phyloP scores from a whole-genome alignment of 371 early-diverging fungal genomes.

The Mortierella sp. region DNA sequence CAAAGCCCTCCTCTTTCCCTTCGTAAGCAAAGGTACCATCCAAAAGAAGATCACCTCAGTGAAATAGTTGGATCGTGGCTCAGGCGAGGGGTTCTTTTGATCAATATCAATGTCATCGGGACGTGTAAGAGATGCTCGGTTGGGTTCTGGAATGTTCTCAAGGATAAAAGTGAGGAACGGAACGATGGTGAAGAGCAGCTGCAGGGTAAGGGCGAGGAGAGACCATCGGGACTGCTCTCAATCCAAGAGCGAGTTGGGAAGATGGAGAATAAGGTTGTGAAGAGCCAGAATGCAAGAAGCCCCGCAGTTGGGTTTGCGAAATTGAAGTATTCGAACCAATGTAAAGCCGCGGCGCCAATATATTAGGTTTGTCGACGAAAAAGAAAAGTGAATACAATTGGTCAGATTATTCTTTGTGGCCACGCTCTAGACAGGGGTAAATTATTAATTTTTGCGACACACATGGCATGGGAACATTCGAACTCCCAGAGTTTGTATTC shows the following conservation, averaged over 20 bases:
- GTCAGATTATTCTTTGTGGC: no score
- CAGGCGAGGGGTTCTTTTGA: slow-evolving; percentile 63
- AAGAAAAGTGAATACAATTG: no score
- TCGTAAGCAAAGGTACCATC: slow-evolving; percentile 90
- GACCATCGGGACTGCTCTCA: slow-evolving; percentile 38
- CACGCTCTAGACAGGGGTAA: no score
- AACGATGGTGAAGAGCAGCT: slow-evolving; percentile 59
- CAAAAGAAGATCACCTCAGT: slow-evolving; percentile 87
- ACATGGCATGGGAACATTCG: no score
- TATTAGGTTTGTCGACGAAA: slow-evolving; percentile 26
- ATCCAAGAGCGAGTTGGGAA: slow-evolving; percentile 69
- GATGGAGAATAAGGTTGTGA: slow-evolving; percentile 60
- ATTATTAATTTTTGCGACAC: no score
- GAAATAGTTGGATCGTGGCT: slow-evolving; percentile 85
- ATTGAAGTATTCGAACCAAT: slow-evolving; percentile 76
- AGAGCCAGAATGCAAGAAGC: slow-evolving; percentile 82
- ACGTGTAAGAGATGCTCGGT: slow-evolving; percentile 26
- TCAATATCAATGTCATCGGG: slow-evolving; percentile 65
- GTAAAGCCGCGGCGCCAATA: slow-evolving; percentile 67
- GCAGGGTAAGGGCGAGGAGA: slow-evolving; percentile 55
- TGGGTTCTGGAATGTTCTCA: slow-evolving; percentile 59
- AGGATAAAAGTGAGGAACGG: slow-evolving; percentile 66
- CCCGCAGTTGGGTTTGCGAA: slow-evolving; percentile 71
- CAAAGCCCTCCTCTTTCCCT: slow-evolving; percentile 79
- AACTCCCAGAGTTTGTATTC: no score